Base-by-base conservation (phyloP, 345 rosid species). In the Rhodamnia argentea region DNA sequence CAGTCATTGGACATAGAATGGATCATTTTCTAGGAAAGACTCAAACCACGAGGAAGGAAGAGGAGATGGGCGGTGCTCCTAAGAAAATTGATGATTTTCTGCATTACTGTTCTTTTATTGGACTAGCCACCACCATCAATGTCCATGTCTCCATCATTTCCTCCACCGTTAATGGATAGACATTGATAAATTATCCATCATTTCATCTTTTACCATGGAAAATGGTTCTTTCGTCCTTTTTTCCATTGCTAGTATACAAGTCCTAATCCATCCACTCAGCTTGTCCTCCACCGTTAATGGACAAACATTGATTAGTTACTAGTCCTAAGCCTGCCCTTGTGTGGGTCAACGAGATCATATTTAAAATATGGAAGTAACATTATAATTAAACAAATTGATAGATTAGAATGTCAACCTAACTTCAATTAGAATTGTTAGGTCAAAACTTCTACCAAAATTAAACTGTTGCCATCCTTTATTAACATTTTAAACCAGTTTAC, bases 341-440 rank as follows among this genome's bases (percentile, higher is more conserved):
- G 0, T 3, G 0, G 3, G 0, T 5, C 32, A 1, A 26, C 13
- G 0, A 26, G 12, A 59, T 59, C 32, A 5, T 59, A 12, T 12
- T 58, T 11, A 26, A 58, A 26, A 11, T 51, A 11, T 51, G 10
- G 14, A 51, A 51, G 14, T 51, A 3, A 51, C 52, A 51, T 51
- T 51, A 51, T 51, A 51, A 51, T 6, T 47, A 47, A 47, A 10
- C 50, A 47, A 47, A 47, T 47, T 8, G 50, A 47, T 11, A 58
- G 15, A 24, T 58, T 58, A 5, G 14, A 58, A 26, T 26, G 15
- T 58, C 62, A 2, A 5, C 4, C 2, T 57, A 4, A 57, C 59
- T 23, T 57, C n/a, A 26, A 3, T 2, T 5, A 58, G 1, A 12
- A 58, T 58, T 58, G 15, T 26, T 58, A 0, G 62, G 2, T 26